These are phyloP conservation scores for Mallotus japonicus DNA, from an alignment of 441 rosid species.

Conservation along the genomic window DNA sequence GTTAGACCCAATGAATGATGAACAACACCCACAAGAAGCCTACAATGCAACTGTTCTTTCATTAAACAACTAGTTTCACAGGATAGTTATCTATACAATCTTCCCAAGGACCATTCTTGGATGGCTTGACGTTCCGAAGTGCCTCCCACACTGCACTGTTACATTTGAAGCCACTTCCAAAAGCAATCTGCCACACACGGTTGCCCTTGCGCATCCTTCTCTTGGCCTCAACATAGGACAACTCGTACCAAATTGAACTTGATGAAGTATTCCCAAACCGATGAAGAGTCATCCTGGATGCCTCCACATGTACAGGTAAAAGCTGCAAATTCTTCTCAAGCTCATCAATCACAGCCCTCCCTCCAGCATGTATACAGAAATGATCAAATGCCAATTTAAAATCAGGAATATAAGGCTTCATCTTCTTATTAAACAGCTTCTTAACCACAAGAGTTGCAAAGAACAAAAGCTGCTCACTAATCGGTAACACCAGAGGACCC, in stretches of 20 bases:
- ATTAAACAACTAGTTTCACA: slow-evolving; percentile 41
- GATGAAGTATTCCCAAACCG: slow-evolving; percentile 76
- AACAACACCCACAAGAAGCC: slow-evolving; percentile 17
- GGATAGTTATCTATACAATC: slow-evolving; percentile 63
- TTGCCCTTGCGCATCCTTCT: slow-evolving; percentile 56
- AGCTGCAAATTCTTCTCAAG: slow-evolving; percentile 74
- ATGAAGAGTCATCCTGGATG: slow-evolving; percentile 73
- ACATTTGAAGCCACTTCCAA: slow-evolving; percentile 76
- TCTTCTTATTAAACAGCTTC: slow-evolving; percentile 46
- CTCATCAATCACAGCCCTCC: slow-evolving; percentile 78
- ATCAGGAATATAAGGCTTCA: slow-evolving; percentile 69
- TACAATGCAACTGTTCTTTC: background rate
- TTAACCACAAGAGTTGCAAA: slow-evolving; percentile 51
- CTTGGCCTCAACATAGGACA: slow-evolving; percentile 61
- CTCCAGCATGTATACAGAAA: slow-evolving; percentile 76
- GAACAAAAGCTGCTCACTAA: slow-evolving; percentile 73
- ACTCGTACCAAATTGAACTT: slow-evolving; percentile 78
- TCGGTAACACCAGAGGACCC: slow-evolving; percentile 67
- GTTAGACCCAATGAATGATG: slow-evolving; percentile 10
- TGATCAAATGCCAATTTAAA: slow-evolving; percentile 75
- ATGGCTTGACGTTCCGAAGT: slow-evolving; percentile 50
- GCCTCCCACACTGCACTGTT: slow-evolving; percentile 80
- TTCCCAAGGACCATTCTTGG: slow-evolving; percentile 53
- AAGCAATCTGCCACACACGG: slow-evolving; percentile 70
- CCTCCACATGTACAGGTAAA: slow-evolving; percentile 59